Evolutionary conservation across 495 filamentous ascomycete genomes (phyloP).

Genomic region (Stereocaulon alpinum): DNA sequence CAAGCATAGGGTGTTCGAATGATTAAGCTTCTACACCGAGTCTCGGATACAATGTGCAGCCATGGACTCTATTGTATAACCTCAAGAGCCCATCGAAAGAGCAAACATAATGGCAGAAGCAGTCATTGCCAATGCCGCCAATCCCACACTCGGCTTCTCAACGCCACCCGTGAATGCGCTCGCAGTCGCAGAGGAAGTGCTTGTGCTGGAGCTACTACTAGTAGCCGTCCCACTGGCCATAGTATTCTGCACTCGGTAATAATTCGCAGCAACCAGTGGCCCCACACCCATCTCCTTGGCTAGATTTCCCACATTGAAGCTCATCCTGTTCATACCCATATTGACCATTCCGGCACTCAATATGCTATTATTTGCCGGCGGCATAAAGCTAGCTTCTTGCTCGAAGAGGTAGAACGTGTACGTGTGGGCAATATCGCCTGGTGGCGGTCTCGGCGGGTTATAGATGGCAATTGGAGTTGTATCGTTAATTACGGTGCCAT

Average conservation of each 20-base stretch:
- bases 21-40: too few relatives aligned
- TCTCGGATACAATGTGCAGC: too few relatives aligned
- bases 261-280: conserved; percentile 13
- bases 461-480: conserved; percentile 14
- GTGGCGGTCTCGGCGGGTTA: conserved; percentile 7
- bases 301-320: conserved; percentile 11
- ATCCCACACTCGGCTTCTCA: too few relatives aligned
- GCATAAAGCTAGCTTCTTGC: conserved; percentile 7
- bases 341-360: conserved; percentile 11
- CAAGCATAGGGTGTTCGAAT: too few relatives aligned
- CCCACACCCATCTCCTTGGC: conserved; percentile 8
- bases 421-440: conserved; percentile 12
- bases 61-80: background rate
- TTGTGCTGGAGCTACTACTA: background rate
- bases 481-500: conserved; percentile 13
- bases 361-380: conserved; percentile 6
- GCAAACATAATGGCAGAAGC: too few relatives aligned
- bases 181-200: too few relatives aligned
- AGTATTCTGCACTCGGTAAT: background rate
- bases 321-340: conserved; percentile 3
- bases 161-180: too few relatives aligned
- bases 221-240: background rate
- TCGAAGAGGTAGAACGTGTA: conserved; percentile 18
- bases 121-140: too few relatives aligned
- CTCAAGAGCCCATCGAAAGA: too few relatives aligned